Base-by-base conservation (phyloP, 1,284 basidiomycete genomes). In the Lignosus rhinocerotis region DNA sequence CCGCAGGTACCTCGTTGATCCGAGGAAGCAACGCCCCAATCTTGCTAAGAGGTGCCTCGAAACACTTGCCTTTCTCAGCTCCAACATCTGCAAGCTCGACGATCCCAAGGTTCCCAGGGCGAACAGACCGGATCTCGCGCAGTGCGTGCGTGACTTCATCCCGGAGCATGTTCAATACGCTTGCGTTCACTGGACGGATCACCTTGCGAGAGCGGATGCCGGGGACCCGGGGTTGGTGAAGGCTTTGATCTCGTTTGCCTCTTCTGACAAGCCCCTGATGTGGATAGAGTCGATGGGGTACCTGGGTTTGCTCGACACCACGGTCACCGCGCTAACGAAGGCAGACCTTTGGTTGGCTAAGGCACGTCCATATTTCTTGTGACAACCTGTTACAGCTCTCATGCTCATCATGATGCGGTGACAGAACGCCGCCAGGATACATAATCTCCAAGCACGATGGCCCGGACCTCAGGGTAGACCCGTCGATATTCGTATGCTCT, bases 81-180 rank as follows among this genome's bases (percentile, higher is more conserved):
- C 19, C 11, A 52, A 49, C 44, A 16, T 44, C 10, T 42, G 36
- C 34, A 19, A 19, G 8, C 42, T 57, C 8, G 9, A 21, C 4
- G 42, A 51, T 31, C 49, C 43, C 2, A 9, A 25, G 39, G 34
- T 31, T 32, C 1, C n/a, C 7, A 49, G n/a, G 39, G 38, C 21
- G 4, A 14, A 19, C 10, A 10, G 45, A 9, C 19, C 33, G 19
- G 55, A 57, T 17, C 5, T 51, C 21, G 21, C 14, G 10, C 17
- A 8, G 42, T 51, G 45, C 1, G 10, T 60, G 8, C 42, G 31
- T 7, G 21, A 1, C 12, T 12, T 33, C 44, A 46, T 63, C 9
- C 53, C 60, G 3, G 34, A 38, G 14, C 60, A 64, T 21, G 55
- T 61, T 16, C 51, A 49, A 32, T 64, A 64, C 41, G 57, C 60